Conservation (phyloP, 768 basidiomycete species). For the Kwoniella sp. region DNA sequence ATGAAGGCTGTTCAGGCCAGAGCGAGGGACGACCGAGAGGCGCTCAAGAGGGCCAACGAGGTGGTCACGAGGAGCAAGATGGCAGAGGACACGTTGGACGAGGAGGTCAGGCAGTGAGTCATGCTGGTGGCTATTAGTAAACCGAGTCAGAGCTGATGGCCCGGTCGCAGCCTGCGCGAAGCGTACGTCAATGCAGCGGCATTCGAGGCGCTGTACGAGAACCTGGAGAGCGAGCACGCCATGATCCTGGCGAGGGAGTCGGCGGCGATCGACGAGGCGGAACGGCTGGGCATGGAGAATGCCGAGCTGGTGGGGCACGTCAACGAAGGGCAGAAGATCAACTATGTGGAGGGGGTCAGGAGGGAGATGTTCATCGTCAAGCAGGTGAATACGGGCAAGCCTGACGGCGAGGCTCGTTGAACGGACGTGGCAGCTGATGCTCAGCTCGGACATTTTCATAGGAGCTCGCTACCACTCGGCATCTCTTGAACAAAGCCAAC, state of each 20-base stretch:
- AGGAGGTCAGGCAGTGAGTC: constrained; percentile 66
- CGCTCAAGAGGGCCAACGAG: constrained; percentile 33
- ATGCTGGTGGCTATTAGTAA: not conserved
- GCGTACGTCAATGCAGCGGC: constrained; percentile 62
- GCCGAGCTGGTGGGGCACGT: constrained; percentile 78
- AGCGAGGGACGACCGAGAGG: constrained; percentile 21
- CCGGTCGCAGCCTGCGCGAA: constrained; percentile 51
- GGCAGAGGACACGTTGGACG: constrained; percentile 65
- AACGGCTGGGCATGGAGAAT: constrained; percentile 71
- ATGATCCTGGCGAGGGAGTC: constrained; percentile 65
- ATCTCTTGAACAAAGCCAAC: constrained; percentile 32
- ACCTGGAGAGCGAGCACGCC: constrained; percentile 62
- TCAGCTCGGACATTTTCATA: constrained; percentile 1
- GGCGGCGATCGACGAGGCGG: constrained; percentile 74
- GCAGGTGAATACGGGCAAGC: constrained; percentile 58
- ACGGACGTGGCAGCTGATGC: not conserved
- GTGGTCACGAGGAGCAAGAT: constrained; percentile 50
- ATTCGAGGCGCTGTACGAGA: constrained; percentile 69
- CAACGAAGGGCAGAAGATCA: constrained; percentile 78
- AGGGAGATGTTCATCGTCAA: constrained; percentile 73
- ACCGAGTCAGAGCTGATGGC: not conserved
- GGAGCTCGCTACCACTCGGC: constrained; percentile 40
- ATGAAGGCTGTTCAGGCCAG: constrained; percentile 12
- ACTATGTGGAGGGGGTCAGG: constrained; percentile 79
- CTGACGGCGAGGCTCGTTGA: not conserved